Evolutionary conservation across 139 green algal species (phyloP).

Genomic region (Raphidocelis subcapitata): DNA sequence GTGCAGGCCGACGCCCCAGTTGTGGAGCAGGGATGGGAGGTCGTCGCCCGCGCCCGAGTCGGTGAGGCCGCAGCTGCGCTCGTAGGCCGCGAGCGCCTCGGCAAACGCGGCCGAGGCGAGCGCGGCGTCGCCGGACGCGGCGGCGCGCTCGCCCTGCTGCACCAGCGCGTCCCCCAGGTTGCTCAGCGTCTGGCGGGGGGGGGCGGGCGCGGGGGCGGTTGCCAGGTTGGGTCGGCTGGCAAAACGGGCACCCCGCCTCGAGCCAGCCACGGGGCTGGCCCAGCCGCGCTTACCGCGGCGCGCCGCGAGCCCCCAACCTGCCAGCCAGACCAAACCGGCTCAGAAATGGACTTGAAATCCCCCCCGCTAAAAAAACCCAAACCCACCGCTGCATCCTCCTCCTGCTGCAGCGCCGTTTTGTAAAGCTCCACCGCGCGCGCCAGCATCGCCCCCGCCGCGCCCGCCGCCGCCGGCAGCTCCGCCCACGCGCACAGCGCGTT

Average conservation of each 20-base stretch:
- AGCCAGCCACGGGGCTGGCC: background rate
- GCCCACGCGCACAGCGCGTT: constrained; percentile 49
- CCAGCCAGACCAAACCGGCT: no score
- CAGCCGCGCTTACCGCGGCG: no score
- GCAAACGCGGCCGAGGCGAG: constrained; percentile 8
- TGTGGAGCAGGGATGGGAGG: constrained; percentile 69
- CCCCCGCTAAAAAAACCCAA: background rate
- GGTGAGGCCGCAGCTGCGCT: constrained; percentile 22
- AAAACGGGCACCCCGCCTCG: background rate
- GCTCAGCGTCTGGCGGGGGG: constrained; percentile 32
- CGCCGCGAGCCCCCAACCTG: no score
- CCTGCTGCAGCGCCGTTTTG: constrained; percentile 37
- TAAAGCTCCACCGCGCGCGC: constrained; percentile 41
- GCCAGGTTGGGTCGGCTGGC: background rate
- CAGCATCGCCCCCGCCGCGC: constrained; percentile 24
- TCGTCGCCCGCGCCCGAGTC: constrained; percentile 50
- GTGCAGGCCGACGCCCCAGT: constrained; percentile 73
- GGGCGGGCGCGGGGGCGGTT: background rate
- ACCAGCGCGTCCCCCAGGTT: constrained; percentile 68
- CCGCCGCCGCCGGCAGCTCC: constrained; percentile 27
- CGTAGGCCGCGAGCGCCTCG: constrained; percentile 23
- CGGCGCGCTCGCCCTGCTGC: constrained; percentile 31
- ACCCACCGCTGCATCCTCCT: constrained; percentile 60
- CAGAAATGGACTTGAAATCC: no score
- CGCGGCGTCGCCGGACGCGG: background rate